Conservation (phyloP, 108 stramenopile species). For the Pseudonitzschia delicatissima region DNA sequence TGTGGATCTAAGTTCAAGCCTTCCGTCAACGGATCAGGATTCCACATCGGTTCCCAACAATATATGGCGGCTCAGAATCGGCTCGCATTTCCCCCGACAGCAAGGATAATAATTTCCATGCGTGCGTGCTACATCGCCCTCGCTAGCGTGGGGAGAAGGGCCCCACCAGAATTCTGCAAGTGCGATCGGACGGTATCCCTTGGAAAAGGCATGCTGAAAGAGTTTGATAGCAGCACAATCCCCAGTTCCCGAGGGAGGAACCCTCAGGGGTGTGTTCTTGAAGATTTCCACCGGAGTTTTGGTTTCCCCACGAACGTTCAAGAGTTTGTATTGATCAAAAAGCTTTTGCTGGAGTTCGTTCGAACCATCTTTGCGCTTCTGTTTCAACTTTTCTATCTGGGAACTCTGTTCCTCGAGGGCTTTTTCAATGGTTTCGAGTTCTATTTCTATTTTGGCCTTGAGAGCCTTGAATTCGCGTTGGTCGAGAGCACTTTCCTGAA, state of each 20-base stretch:
- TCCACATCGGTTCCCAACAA: slow-evolving; percentile 16
- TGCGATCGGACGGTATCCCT: slow-evolving; percentile 20
- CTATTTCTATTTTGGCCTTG: not conserved
- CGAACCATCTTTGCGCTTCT: slow-evolving; percentile 8
- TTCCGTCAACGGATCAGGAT: slow-evolving; percentile 18
- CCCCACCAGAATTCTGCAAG: slow-evolving; percentile 32
- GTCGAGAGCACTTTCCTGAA: slow-evolving; percentile 10
- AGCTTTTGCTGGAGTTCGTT: not conserved
- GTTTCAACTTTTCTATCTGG: slow-evolving; percentile 3
- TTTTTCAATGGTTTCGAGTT: not conserved
- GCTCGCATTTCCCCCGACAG: slow-evolving; percentile 28
- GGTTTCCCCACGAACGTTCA: slow-evolving; percentile 13
- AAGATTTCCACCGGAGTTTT: slow-evolving; percentile 17
- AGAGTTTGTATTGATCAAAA: slow-evolving; percentile 17
- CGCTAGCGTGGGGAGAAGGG: not conserved
- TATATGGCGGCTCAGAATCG: slow-evolving; percentile 19
- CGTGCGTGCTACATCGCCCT: slow-evolving; percentile 6
- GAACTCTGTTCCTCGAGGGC: not conserved
- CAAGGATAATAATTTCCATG: slow-evolving; percentile 28
- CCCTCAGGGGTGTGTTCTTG: slow-evolving; percentile 1
- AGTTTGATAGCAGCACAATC: slow-evolving; percentile 29
- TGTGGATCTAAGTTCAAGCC: not conserved
- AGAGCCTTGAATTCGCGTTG: slow-evolving; percentile 15
- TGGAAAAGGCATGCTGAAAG: slow-evolving; percentile 20
- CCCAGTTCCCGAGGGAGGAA: slow-evolving; percentile 16